Conservation (phyloP, 192 early-diverging fungal genomes). For the Rhizophlyctis rosea region DNA sequence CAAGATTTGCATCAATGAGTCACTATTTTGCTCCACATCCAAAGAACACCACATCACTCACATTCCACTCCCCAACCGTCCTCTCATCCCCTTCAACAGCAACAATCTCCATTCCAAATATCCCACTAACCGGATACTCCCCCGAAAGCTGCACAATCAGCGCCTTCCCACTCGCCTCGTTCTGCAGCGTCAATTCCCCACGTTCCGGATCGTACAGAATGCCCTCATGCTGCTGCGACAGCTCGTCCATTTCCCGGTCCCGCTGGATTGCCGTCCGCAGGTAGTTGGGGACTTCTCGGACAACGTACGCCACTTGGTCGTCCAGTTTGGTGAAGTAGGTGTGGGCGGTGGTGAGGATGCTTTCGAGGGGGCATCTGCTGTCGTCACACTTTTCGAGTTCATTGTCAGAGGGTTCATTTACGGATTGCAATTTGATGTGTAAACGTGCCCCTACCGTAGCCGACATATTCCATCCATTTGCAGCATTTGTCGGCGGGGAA, state of each 20-base stretch:
- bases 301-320: constrained; percentile 6
- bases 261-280: constrained; percentile 7
- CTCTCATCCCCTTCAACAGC: constrained; percentile 12
- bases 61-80: no score
- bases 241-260: constrained; percentile 14
- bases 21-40: no score
- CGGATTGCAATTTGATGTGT: background rate
- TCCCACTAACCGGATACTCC: constrained; percentile 12
- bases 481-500: background rate
- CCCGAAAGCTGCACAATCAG: constrained; percentile 12
- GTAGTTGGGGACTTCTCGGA: background rate
- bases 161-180: constrained; percentile 15
- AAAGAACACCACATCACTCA: no score
- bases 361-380: constrained; percentile 10
- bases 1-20: no score
- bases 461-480: constrained; percentile 15
- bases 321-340: constrained; percentile 5
- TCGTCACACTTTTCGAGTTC: no score
- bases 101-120: constrained; percentile 11
- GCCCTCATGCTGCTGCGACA: constrained; percentile 1
- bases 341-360: constrained; percentile 19
- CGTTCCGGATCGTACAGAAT: constrained; percentile 18
- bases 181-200: constrained; percentile 18
- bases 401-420: background rate
- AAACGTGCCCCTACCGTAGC: constrained; percentile 20